These are phyloP conservation scores for Xylariaceae sp. DNA, from an alignment of 2,329 filamentous ascomycete genomes.

Conservation along the genomic window DNA sequence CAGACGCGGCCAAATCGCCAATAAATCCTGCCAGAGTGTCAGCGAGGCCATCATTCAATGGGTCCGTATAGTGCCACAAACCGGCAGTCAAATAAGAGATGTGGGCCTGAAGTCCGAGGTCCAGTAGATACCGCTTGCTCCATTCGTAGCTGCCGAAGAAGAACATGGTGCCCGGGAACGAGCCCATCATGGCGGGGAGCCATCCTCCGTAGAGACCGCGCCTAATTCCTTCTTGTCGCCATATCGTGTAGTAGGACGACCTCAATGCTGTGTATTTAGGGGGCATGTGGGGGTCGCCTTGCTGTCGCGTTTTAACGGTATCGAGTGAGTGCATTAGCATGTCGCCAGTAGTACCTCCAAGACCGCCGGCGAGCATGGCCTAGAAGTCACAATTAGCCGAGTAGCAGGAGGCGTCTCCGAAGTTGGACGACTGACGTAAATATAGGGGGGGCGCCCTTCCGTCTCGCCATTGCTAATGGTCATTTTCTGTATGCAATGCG, in stretches of 20 bases:
- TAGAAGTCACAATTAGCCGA: slow-evolving; percentile 35
- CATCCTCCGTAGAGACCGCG: slow-evolving; percentile 92
- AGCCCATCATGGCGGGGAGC: slow-evolving; percentile 81
- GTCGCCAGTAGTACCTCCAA: slow-evolving; percentile 89
- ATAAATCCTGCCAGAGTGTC: slow-evolving; percentile 61
- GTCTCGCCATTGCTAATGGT: slow-evolving; percentile 41
- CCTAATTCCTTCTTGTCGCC: slow-evolving; percentile 81
- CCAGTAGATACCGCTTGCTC: slow-evolving; percentile 85
- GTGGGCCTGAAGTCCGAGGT: slow-evolving; percentile 73
- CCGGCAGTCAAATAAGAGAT: slow-evolving; percentile 82
- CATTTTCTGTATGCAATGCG: slow-evolving; percentile 33
- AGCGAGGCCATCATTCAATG: slow-evolving; percentile 8
- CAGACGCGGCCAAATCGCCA: slow-evolving; percentile 84
- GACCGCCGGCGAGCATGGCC: slow-evolving; percentile 92
- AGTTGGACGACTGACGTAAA: slow-evolving; percentile 49
- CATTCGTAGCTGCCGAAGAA: slow-evolving; percentile 98
- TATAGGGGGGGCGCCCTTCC: slow-evolving; percentile 56
- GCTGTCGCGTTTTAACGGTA: slow-evolving; percentile 96
- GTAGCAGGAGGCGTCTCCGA: not conserved
- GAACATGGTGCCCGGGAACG: slow-evolving; percentile 86
- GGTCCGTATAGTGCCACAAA: slow-evolving; percentile 35
- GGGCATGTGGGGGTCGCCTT: slow-evolving; percentile 89
- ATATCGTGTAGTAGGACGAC: slow-evolving; percentile 87
- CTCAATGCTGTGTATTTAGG: slow-evolving; percentile 89
- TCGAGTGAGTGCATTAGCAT: slow-evolving; percentile 99